Percentiles rank a stretch among this genome's conserved stretches.
phyloP scores from a whole-genome alignment of 2,329 filamentous ascomycete genomes.

The Exophiala sp. region DNA sequence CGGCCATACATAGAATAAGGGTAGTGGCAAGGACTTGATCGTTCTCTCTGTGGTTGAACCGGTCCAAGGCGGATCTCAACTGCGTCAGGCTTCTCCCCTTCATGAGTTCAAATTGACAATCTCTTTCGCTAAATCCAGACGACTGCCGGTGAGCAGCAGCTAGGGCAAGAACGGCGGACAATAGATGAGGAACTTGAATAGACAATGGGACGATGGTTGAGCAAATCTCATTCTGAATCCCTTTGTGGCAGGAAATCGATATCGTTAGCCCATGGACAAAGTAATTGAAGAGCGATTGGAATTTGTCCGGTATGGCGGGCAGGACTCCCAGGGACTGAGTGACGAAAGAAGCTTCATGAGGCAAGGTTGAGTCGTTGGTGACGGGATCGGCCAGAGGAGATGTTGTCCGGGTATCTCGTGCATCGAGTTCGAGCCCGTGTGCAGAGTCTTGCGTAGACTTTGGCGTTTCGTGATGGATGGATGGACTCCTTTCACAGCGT shows the following conservation, averaged over 20 bases:
- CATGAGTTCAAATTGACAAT: slow-evolving; percentile 10
- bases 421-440: too few relatives aligned
- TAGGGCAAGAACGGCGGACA: slow-evolving; percentile 23
- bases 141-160: slow-evolving; percentile 27
- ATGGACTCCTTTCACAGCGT: too few relatives aligned
- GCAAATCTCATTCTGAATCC: slow-evolving; percentile 25
- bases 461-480: too few relatives aligned
- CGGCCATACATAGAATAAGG: slow-evolving; percentile 12
- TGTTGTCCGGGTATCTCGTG: too few relatives aligned
- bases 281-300: slow-evolving; percentile 27
- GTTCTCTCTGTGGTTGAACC: slow-evolving; percentile 6
- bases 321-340: not conserved
- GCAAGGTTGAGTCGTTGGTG: too few relatives aligned
- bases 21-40: slow-evolving; percentile 12
- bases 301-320: not conserved
- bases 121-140: slow-evolving; percentile 38
- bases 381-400: not conserved
- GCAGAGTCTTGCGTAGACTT: too few relatives aligned
- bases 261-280: slow-evolving; percentile 36
- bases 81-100: slow-evolving; percentile 5
- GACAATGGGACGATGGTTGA: slow-evolving; percentile 27
- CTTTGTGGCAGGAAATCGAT: slow-evolving; percentile 28
- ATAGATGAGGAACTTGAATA: slow-evolving; percentile 22
- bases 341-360: too few relatives aligned
- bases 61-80: slow-evolving; percentile 6